Conservation (phyloP, 805 yeast species). For the Kockiozyma suomiensis region DNA sequence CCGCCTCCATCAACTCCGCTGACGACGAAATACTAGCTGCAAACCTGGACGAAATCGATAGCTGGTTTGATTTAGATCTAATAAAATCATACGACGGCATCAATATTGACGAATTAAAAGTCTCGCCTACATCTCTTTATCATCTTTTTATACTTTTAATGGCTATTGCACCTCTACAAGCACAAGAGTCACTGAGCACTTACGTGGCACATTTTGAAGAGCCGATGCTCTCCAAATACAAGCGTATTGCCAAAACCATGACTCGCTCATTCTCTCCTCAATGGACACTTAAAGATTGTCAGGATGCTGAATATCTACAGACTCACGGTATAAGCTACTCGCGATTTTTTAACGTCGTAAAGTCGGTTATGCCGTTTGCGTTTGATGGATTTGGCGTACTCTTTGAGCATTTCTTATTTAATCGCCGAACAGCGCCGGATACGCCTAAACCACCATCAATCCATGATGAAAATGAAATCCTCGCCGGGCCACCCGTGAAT, state of each 20-base stretch:
- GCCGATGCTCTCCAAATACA: slow-evolving; percentile 49
- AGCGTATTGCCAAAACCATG: slow-evolving; percentile 49
- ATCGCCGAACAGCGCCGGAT: slow-evolving; percentile 35
- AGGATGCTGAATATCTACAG: slow-evolving; percentile 21
- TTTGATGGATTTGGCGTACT: slow-evolving; percentile 51
- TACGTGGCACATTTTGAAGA: slow-evolving; percentile 37
- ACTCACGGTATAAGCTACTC: slow-evolving; percentile 35
- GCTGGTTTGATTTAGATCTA: slow-evolving; percentile 43
- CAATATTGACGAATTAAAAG: slow-evolving; percentile 44
- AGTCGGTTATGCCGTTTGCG: slow-evolving; percentile 46
- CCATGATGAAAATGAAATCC: slow-evolving; percentile 1
- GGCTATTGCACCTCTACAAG: slow-evolving; percentile 48
- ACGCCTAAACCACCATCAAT: slow-evolving; percentile 19
- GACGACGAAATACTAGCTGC: slow-evolving; percentile 35
- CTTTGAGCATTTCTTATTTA: slow-evolving; percentile 50
- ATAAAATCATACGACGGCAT: slow-evolving; percentile 51
- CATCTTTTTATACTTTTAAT: slow-evolving; percentile 55
- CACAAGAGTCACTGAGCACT: slow-evolving; percentile 42
- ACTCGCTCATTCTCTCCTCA: slow-evolving; percentile 53
- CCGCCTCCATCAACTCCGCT: slow-evolving; percentile 12
- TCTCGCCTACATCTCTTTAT: slow-evolving; percentile 50
- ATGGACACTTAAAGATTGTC: slow-evolving; percentile 38
- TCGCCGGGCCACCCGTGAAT: slow-evolving; percentile 11
- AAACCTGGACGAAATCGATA: slow-evolving; percentile 29
- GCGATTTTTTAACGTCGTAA: slow-evolving; percentile 33